Conservation (phyloP, 495 filamentous ascomycete genomes). For the Opeltia flavorubescens region DNA sequence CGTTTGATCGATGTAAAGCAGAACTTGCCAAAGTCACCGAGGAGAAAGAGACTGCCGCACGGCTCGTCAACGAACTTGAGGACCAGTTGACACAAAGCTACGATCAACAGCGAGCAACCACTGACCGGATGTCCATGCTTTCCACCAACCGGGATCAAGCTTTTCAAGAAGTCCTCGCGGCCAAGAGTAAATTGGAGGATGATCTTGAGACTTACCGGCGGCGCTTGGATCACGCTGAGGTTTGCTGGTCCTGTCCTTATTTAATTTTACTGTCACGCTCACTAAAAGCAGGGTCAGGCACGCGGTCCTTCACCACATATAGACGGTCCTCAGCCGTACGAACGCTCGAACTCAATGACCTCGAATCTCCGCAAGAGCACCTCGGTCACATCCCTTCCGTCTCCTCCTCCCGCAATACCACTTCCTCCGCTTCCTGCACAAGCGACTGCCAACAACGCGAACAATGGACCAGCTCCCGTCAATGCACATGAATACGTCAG, state of each 20-base stretch:
- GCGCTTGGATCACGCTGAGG: conserved; percentile 38
- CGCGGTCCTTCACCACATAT: conserved; percentile 14
- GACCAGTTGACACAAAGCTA: conserved; percentile 92
- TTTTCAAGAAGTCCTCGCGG: conserved; percentile 32
- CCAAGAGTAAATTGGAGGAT: conserved; percentile 30
- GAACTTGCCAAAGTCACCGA: conserved; percentile 43
- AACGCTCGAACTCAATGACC: conserved; percentile 67
- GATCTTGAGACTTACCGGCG: conserved; percentile 38
- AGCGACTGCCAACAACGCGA: conserved; percentile 19
- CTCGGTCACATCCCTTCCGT: conserved; percentile 72
- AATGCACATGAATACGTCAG: conserved; percentile 41
- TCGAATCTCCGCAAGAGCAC: conserved; percentile 74
- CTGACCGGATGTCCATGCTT: conserved; percentile 62
- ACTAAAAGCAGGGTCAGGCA: conserved; percentile 3
- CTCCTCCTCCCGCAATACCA: conserved; percentile 82
- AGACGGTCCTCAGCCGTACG: conserved; percentile 26
- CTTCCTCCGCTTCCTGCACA: conserved; percentile 66
- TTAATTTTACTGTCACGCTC: conserved; percentile 6
- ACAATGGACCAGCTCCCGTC: background rate
- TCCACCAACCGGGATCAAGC: conserved; percentile 38
- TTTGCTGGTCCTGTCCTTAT: conserved; percentile 13
- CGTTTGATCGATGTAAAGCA: conserved; percentile 55
- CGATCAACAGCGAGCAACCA: conserved; percentile 72
- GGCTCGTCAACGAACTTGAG: conserved; percentile 88
- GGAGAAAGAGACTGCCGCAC: conserved; percentile 71